phyloP scores from a whole-genome alignment of 1,284 basidiomycete species.

The Coriolopsis trogii region DNA sequence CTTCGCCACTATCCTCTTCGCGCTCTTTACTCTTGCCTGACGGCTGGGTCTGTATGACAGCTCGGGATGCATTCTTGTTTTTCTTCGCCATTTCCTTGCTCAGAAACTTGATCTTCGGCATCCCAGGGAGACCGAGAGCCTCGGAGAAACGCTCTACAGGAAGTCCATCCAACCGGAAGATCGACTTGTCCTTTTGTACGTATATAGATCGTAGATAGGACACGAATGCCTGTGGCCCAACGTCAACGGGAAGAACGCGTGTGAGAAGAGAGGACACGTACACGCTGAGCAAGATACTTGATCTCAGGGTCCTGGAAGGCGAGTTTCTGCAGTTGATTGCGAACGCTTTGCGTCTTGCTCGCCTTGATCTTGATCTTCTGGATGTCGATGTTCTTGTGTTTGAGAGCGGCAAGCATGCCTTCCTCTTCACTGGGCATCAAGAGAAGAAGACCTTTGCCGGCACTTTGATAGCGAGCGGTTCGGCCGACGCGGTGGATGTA shows the following conservation, averaged over 20 bases:
- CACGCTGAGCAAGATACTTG: constrained; percentile 95
- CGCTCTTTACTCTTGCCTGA: constrained; percentile 30
- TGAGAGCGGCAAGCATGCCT: constrained; percentile 79
- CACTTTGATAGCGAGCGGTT: constrained; percentile 92
- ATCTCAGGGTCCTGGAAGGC: constrained; percentile 97
- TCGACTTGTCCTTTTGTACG: constrained; percentile 92
- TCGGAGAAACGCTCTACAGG: constrained; percentile 88
- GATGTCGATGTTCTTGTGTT: constrained; percentile 75
- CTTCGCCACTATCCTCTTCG: constrained; percentile 37
- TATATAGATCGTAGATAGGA: constrained; percentile 94
- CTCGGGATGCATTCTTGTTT: constrained; percentile 71
- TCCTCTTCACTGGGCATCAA: constrained; percentile 91
- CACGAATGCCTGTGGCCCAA: constrained; percentile 78
- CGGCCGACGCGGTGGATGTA: constrained; percentile 98
- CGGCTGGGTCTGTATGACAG: constrained; percentile 15
- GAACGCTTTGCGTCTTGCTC: constrained; percentile 87
- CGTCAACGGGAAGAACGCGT: neutral
- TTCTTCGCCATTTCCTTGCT: constrained; percentile 73
- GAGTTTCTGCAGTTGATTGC: constrained; percentile 90
- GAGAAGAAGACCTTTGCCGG: constrained; percentile 86
- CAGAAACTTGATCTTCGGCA: constrained; percentile 94
- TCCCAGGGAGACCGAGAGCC: constrained; percentile 90
- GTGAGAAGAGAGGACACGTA: constrained; percentile 45
- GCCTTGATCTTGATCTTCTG: constrained; percentile 89
- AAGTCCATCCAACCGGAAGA: constrained; percentile 86